These are phyloP conservation scores for Globisporangium acanthophoron DNA, from an alignment of 352 stramenopile species.

Conservation along the genomic window DNA sequence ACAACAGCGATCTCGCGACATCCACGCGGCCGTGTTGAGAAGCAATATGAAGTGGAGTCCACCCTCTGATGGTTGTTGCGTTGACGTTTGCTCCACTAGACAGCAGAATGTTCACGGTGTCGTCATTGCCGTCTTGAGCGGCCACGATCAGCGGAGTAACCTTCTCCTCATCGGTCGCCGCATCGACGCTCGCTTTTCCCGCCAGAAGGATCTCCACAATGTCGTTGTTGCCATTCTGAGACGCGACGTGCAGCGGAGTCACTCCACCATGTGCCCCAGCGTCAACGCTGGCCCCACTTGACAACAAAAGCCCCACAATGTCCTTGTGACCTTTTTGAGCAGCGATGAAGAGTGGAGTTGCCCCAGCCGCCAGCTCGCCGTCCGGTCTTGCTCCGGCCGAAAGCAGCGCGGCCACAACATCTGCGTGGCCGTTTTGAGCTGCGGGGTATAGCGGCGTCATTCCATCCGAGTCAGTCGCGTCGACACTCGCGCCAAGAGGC, in stretches of 20 bases:
- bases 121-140: not conserved
- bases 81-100: not conserved
- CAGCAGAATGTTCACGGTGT: not conserved
- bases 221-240: conserved; percentile 20
- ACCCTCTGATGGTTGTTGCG: not conserved
- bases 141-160: not conserved
- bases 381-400: conserved; percentile 17
- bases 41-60: not conserved
- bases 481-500: conserved; percentile 26
- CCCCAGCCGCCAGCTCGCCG: conserved; percentile 3
- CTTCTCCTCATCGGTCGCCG: not conserved
- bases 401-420: conserved; percentile 36
- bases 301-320: conserved; percentile 28
- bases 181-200: not conserved
- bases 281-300: conserved; percentile 27
- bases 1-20: not conserved
- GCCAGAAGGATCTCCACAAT: not conserved
- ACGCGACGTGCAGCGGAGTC: not conserved
- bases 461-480: conserved; percentile 28
- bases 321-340: conserved; percentile 34
- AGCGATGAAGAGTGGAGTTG: conserved; percentile 30
- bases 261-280: not conserved
- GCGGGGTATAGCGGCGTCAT: conserved; percentile 37
- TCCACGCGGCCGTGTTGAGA: not conserved
- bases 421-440: conserved; percentile 36